Base-by-base conservation (phyloP, 1,284 basidiomycete genomes). In the Cryptococcus depauperatus region DNA sequence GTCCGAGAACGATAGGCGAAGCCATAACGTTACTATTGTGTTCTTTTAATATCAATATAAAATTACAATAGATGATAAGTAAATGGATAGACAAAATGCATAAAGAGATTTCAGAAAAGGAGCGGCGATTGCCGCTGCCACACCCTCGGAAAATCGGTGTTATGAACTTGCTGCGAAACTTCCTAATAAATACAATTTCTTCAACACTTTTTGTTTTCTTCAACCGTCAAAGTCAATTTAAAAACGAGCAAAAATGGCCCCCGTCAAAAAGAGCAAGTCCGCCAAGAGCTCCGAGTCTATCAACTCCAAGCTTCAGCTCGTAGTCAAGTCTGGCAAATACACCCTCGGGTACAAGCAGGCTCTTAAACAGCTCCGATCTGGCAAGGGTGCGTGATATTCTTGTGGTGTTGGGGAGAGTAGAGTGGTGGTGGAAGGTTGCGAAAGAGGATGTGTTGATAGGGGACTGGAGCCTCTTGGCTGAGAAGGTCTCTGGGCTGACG, bases 341-440 rank as follows among this genome's bases (percentile, higher is more conserved):
- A 78, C 79, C 48, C 78, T 95, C 57, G 91, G 92, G 53, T 93
- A 95, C 83, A 95, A 95, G 77, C 87, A 86, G 57, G 89, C 93
- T 45, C 79, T 99, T 65, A 97, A 97, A 82, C 84, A 89, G 77
- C 95, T 98, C 86, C 85, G 95, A 68, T 85, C 76, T 62, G 93
- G 95, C 73, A 96, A 96, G 80, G 88, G 91, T 95, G 72, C 78
- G 87, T 74, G 44, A 57, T 63, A 56, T 46, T 50, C 52, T 56
- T 35, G 6, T n/a, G 32, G 41, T 38, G 26, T 23, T 19, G n/a
- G 14, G 28, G 18, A 9, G 29, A 37, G 25, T 32, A 13, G 38
- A n/a, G n/a, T 29, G 23, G 35, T 9, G 25, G 47, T 10, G 34
- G 33, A 41, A 40, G 19, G 25, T 11, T 26, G 22, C 13, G 39